A percentile compares a stretch with the other conserved stretches of the same genome.
These are phyloP conservation scores for Isatis tinctoria DNA, from an alignment of 345 rosid genomes.

Conservation along the genomic window DNA sequence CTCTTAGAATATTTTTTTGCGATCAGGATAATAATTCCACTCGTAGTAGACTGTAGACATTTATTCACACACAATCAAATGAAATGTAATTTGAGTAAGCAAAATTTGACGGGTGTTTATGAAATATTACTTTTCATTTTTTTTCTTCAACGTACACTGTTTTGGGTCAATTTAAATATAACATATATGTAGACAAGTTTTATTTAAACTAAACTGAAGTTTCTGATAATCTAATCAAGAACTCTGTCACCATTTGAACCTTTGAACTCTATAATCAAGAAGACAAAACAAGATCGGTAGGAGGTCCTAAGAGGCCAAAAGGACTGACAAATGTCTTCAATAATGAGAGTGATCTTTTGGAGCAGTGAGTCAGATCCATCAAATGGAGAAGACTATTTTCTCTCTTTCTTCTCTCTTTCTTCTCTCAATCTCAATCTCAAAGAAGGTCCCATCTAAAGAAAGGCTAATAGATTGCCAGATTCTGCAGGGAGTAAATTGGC, in stretches of 20 bases:
- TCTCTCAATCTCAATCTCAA: not conserved
- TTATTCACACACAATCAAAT: not conserved
- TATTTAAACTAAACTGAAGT: not conserved
- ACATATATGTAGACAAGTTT: not conserved
- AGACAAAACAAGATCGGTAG: constrained; percentile 29
- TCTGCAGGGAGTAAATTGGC: constrained; percentile 38
- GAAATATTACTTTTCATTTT: not conserved
- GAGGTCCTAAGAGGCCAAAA: constrained; percentile 30
- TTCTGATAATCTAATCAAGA: constrained; percentile 3
- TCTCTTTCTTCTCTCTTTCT: not conserved
- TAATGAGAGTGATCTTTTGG: constrained; percentile 39
- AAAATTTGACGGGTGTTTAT: no score
- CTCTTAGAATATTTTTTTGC: no score
- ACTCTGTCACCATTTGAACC: not conserved
- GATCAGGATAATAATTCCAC: no score
- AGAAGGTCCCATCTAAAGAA: constrained; percentile 36
- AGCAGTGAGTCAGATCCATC: constrained; percentile 38
- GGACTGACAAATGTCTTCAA: constrained; percentile 32
- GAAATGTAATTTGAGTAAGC: not conserved
- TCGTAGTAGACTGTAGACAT: no score
- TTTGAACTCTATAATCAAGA: constrained; percentile 13
- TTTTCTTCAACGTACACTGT: not conserved
- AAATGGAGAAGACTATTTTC: constrained; percentile 29
- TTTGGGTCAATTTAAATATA: not conserved
- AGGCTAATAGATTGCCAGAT: constrained; percentile 33